Evolutionary conservation across 306 rosid genomes (phyloP).

Genomic region (Trifolium subterraneum): DNA sequence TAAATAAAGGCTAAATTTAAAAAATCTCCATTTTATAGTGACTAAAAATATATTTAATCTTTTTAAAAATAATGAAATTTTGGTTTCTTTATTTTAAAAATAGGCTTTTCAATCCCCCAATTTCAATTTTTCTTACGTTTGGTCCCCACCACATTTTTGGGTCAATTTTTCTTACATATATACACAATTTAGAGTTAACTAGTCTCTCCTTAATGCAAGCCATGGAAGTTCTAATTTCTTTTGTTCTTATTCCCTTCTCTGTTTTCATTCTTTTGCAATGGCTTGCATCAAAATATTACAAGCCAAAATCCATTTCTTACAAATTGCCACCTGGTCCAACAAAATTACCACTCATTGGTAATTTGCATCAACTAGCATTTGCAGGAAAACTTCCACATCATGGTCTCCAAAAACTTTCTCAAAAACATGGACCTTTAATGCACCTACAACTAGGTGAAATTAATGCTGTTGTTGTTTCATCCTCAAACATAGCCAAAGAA

Average conservation of each 20-base stretch:
- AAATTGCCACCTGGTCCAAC: constrained; percentile 34
- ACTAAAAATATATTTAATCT: no score
- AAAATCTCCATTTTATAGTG: no score
- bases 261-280: neutral
- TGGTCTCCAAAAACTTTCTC: constrained; percentile 10
- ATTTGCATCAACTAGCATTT: constrained; percentile 30
- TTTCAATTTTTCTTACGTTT: no score
- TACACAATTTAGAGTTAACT: neutral
- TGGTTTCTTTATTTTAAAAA: no score
- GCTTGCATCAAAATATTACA: constrained; percentile 24
- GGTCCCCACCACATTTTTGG: no score
- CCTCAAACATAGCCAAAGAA: constrained; percentile 29
- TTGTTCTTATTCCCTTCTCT: neutral
- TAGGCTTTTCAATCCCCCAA: no score
- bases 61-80: no score
- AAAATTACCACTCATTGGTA: constrained; percentile 35
- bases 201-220: neutral
- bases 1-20: no score
- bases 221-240: neutral
- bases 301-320: neutral
- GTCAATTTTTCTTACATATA: no score
- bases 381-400: constrained; percentile 25
- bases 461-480: constrained; percentile 1
- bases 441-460: constrained; percentile 33
- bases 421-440: neutral